Percentiles rank a stretch among this genome's conserved stretches.
Evolutionary conservation across 2,329 filamentous ascomycete species (phyloP).

Genomic region (Blumeria graminis): DNA sequence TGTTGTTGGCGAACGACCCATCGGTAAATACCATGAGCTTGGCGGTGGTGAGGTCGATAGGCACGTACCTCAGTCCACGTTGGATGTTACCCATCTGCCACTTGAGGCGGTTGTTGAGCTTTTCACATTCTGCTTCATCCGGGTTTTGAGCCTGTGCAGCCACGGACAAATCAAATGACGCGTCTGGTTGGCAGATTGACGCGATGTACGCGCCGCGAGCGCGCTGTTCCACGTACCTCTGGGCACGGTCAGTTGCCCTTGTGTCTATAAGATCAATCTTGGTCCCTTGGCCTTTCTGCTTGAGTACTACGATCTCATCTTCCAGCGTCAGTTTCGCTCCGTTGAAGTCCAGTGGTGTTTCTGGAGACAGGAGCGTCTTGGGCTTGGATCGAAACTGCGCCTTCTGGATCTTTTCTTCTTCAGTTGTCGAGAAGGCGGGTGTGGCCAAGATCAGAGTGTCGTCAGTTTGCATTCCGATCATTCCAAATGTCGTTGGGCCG

Average conservation of each 20-base stretch:
- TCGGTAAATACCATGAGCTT: slow-evolving; percentile 1
- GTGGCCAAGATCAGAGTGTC: slow-evolving; percentile 1
- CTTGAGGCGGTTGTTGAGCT: neutral
- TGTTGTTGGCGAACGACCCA: neutral
- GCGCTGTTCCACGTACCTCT: neutral
- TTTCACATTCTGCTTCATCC: neutral
- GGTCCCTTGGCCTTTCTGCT: neutral
- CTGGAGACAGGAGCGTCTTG: neutral
- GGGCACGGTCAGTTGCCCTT: neutral
- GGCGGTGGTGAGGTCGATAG: neutral
- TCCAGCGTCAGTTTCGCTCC: neutral
- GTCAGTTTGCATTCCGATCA: slow-evolving; percentile 2
- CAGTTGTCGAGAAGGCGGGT: neutral
- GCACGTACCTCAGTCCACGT: neutral
- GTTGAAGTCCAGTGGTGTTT: slow-evolving; percentile 1
- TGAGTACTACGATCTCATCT: neutral
- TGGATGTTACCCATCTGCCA: neutral
- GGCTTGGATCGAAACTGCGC: neutral
- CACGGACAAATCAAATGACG: neutral
- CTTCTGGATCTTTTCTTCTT: neutral
- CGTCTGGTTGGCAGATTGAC: neutral
- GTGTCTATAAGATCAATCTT: neutral
- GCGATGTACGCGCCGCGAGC: neutral
- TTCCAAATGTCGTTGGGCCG: neutral
- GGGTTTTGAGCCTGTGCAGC: neutral